Evolutionary conservation across 2,329 filamentous ascomycete genomes (phyloP), one percentile per base, ranked within the genome.

Genomic region (Botrytis sinoallii): DNA sequence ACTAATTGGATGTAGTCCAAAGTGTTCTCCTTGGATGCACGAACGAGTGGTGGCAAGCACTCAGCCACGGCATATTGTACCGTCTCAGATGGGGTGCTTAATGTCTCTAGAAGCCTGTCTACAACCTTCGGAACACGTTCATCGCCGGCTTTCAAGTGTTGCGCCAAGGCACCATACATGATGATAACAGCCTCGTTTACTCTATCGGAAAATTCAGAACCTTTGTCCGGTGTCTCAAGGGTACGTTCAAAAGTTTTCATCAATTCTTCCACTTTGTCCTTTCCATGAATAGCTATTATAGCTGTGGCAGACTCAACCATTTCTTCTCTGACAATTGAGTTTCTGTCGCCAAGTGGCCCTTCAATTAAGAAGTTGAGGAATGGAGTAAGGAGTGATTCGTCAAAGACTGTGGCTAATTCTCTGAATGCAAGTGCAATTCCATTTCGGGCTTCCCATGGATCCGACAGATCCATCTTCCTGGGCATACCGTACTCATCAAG

Each of bases 141-240:
- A 82, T 99, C 96, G n/a, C 94, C 94, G 12, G 90, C 84, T 77
- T 92, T 89, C 74, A 99, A 85, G 85, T 99, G 96, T 70, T 93
- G 90, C 61, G 95, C 96, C 55, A 99, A 85, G 70, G 97, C 95
- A 81, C 96, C 96, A 79, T 99, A 99, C 82, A 99, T 92, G 78
- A 99, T 96, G 78, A 99, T 95, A 70, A 99, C 95, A 29, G 97
- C 96, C 83, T 99, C 96, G 78, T 98, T 98, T 76, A 98, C 92
- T 74, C 94, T 89, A 82, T 99, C 97, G 29, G 93, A 91, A 71
- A 91, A 89, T 77, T 95, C 90, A 0, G 91, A 94, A 73, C 90
- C 92, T 81, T 92, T 93, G 81, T 96, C 93, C 4, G 94, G 92
- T 4, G 90, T 91, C 80, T 95, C 94, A n/a, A 99, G 86, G 0